Base-by-base conservation (phyloP, 1,284 basidiomycete genomes). In the Naganishia sp. region DNA sequence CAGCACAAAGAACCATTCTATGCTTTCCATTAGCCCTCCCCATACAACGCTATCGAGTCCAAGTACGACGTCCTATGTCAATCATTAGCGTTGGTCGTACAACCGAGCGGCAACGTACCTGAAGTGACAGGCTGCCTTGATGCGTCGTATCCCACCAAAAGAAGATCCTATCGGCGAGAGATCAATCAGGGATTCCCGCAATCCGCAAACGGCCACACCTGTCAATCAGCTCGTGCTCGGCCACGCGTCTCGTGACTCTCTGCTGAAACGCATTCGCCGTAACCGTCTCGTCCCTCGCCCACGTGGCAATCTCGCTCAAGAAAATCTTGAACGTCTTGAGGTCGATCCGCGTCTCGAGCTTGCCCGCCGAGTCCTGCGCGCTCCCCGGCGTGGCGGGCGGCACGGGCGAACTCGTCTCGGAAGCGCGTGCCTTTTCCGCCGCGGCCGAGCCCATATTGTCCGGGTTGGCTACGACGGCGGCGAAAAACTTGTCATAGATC, bases 1-100 rank as follows among this genome's bases (percentile, higher is more conserved):
- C 58, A 99, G 79, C 71, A 90, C 90, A 81, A 99, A 98, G 81
- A 99, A 95, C 94, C 95, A 98, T 77, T 96, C 91, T 72, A 98
- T 97, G 73, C 92, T 95, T 68, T 94, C 91, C 92, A 98, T 96
- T 68, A 99, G 82, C 76, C 96, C 96, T 70, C 92, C 94, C 79
- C 92, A 91, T 87, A 98, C 92, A 65, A 97, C 90, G 15, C 88
- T 88, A 73, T 96, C 89, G 51, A 99, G 82, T 1, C 95, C 96
- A 45, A 84, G 85, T 7, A 99, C 88, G 32, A 99, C 83, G 76
- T 99, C 94, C 89, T 97, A 76, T 9, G 63, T 50, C 32, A 35
- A 10, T 28, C 6, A 54, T 50, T 21, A 54, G 70, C 62, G 17
- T 74, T 66, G 55, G 50, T 21, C 25, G 6, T 9, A 28, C 54